Conservation (phyloP, 805 yeast species). For the Candida ulmi region DNA sequence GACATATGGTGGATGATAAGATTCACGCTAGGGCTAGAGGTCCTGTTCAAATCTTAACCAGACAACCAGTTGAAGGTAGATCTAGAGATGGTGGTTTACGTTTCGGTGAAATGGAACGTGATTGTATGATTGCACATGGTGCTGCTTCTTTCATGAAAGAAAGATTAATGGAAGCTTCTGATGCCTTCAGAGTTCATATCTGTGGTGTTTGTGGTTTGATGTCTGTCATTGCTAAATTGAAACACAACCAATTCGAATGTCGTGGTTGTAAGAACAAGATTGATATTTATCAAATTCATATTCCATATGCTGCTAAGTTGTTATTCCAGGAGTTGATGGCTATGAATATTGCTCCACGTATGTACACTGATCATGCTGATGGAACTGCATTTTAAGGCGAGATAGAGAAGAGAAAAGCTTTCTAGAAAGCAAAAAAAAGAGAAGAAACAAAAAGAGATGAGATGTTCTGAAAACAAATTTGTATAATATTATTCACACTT, state of each 20-base stretch:
- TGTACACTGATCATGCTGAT: slow-evolving; percentile 82
- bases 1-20: slow-evolving; percentile 99
- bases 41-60: slow-evolving; percentile 93
- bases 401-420: neutral
- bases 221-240: slow-evolving; percentile 95
- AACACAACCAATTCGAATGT: slow-evolving; percentile 97
- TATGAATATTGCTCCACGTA: slow-evolving; percentile 96
- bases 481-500: no score
- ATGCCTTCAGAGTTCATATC: slow-evolving; percentile 95
- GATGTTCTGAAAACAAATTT: no score
- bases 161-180: slow-evolving; percentile 98
- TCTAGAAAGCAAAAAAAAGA: neutral
- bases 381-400: neutral
- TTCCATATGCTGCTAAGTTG: slow-evolving; percentile 97
- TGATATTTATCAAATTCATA: slow-evolving; percentile 93
- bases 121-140: slow-evolving; percentile 99
- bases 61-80: slow-evolving; percentile 99
- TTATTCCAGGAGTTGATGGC: slow-evolving; percentile 99
- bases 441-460: neutral
- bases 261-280: slow-evolving; percentile 98
- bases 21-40: slow-evolving; percentile 99
- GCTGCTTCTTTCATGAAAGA: slow-evolving; percentile 98
- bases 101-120: slow-evolving; percentile 99
- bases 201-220: slow-evolving; percentile 98
- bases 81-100: slow-evolving; percentile 99